Base-by-base conservation (phyloP, 1,139 yeast species). In the Groenewaldozyma auringiensis region DNA sequence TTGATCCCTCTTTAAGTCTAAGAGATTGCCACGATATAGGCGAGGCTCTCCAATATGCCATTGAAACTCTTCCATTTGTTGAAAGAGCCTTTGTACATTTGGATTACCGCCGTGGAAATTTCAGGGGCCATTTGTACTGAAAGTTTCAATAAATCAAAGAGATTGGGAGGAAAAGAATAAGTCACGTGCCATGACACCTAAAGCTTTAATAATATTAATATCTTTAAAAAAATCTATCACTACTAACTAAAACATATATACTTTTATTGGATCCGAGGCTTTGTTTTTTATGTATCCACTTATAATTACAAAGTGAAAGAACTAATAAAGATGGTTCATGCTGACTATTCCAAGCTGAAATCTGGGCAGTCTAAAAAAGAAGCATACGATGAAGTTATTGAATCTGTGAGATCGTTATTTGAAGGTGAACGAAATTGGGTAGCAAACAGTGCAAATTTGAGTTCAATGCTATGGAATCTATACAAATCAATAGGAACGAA, bases 391-490 rank as follows among this genome's bases (percentile, higher is more conserved):
- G 71, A 69, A 46, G 65, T 86, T 2, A 50, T 85, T 1, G 74
- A 70, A 41, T 76, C 88, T 1, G 83, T 84, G 54, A 69, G 70
- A 41, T 89, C 94, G 0, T 69, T 92, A 21, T 66, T 81, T 2
- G 65, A 57, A 1, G 86, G 71, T 16, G 85, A 83, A 47, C 59
- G 69, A 25, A 84, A 86, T 64, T 88, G 96, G 96, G 89, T 89
- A 2, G 79, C 94, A 53, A 92, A 92, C 59, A 67, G 88, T 31
- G 77, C 96, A 25, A 92, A 92, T 58, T 83, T 92, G 34, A 73
- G 95, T 3, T 83, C 96, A 2, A 69, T 92, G 47, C 57, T 92
- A 41, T 89, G 96, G 96, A 82, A 87, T 58, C 92, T 86, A 13
- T 89, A 85, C 64, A 81, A 77, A 49, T 75, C 87, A 0, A 60